Evolutionary conservation across 2,329 filamentous ascomycete genomes (phyloP), one percentile per base, ranked within the genome.

Genomic region (Dichotomopilus funicola): DNA sequence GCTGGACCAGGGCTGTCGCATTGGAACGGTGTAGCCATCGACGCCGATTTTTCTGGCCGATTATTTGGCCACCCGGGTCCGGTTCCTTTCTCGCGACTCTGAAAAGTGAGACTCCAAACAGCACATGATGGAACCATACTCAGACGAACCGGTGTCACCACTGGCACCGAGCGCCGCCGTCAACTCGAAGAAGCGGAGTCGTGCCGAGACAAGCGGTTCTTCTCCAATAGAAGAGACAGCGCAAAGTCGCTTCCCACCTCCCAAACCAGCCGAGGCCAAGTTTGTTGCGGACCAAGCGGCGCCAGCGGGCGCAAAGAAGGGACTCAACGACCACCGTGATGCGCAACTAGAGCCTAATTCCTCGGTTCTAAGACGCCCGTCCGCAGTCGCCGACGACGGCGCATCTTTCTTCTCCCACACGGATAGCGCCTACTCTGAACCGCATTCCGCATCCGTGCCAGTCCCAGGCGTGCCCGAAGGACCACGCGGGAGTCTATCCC

Each of bases 121-220:
- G 50, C 49, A 12, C 51, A 52, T 36, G 51, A 59, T 59, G 57
- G 54, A 49, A 33, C 54, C 11, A 36, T 2, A 33, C 13, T 54
- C 40, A 51, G 19, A n/a, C 27, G 27, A 11, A 8, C 37, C 57
- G 34, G 34, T 51, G 35, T 19, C 34, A 1, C 13, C 57, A 6
- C 38, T 33, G 13, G 38, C 51, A 5, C 2, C 54, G 8, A 45
- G 31, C 9, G 19, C 42, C 10, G 51, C 56, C 45, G 19, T 12
- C 5, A 51, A 12, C 41, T 57, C 55, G 1, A 57, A 51, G 51
- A 57, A 57, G 49, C 48, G 55, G 34, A 49, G 49, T n/a, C 55
- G 55, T 6, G 41, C 51, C 12, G 55, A 57, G 19, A 50, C 48
- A 6, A 52, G 54, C 43, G 51, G 47, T 13, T 19, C 44, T 41